phyloP scores from a whole-genome alignment of 2,329 filamentous ascomycete genomes.

The Incumbomyces lentus region DNA sequence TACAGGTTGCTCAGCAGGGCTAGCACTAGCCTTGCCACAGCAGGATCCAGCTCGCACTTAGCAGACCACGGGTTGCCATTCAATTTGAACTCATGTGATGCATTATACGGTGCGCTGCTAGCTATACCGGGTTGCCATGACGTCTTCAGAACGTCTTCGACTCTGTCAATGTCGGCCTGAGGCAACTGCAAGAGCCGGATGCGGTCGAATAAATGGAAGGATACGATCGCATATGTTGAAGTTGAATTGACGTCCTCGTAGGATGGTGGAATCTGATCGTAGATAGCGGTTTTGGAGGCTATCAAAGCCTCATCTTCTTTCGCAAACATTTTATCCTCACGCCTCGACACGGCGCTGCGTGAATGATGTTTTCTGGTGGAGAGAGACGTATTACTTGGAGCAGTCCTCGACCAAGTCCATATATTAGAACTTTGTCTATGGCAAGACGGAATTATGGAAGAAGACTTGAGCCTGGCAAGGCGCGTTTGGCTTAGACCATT shows the following conservation, averaged over 20 bases:
- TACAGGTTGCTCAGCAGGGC: not conserved
- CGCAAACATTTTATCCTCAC: too few species aligned
- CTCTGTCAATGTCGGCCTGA: not conserved
- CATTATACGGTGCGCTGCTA: not conserved
- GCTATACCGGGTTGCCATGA: slow-evolving; percentile 1
- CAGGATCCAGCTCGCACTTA: too few species aligned
- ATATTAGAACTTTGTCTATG: too few species aligned
- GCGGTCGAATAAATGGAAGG: not conserved
- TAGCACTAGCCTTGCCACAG: not conserved
- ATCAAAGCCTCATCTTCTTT: too few species aligned
- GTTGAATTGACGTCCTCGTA: not conserved
- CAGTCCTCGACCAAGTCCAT: too few species aligned
- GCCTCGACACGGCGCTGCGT: too few species aligned
- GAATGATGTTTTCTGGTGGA: too few species aligned
- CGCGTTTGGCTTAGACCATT: too few species aligned
- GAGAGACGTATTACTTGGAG: too few species aligned
- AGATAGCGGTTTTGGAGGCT: not conserved
- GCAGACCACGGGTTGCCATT: not conserved
- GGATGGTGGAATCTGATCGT: not conserved
- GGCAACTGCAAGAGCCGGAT: slow-evolving; percentile 2
- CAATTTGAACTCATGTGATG: not conserved
- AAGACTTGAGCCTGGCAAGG: too few species aligned
- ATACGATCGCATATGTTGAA: not conserved
- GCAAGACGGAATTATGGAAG: too few species aligned
- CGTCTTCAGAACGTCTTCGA: not conserved